Evolutionary conservation across 768 basidiomycete genomes (phyloP).

Genomic region (Tricholoma matsutake): DNA sequence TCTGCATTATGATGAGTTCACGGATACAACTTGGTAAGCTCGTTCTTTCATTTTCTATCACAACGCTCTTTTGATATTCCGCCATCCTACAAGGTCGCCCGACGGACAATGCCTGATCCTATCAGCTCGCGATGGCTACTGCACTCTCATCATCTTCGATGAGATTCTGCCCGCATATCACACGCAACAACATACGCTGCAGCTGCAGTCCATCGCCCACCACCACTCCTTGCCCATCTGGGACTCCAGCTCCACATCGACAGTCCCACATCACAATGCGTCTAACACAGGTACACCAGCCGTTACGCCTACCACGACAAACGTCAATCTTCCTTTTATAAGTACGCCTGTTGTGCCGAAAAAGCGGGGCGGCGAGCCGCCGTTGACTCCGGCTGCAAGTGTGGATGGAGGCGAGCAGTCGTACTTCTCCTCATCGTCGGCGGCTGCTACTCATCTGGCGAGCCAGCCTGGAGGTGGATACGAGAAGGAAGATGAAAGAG

Average conservation of each 20-base stretch:
- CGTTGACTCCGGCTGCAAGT: conserved; percentile 47
- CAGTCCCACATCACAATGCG: conserved; percentile 19
- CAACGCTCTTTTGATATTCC: not conserved
- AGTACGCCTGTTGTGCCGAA: conserved; percentile 22
- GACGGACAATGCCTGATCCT: conserved; percentile 93
- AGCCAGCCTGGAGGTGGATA: conserved; percentile 9
- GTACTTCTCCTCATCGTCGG: conserved; percentile 20
- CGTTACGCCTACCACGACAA: conserved; percentile 33
- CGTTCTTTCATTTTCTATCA: not conserved
- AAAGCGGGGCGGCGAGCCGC: conserved; percentile 42
- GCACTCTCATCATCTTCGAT: conserved; percentile 92
- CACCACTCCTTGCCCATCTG: conserved; percentile 71
- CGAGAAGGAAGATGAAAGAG: conserved; percentile 22
- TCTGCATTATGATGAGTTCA: conserved; percentile 96
- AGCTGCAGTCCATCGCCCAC: conserved; percentile 88
- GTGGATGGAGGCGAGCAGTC: conserved; percentile 40
- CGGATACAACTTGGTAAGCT: conserved; percentile 90
- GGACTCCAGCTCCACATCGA: conserved; percentile 26
- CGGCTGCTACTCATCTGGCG: conserved; percentile 7
- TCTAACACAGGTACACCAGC: conserved; percentile 34
- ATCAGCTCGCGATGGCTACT: conserved; percentile 94
- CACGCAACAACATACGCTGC: conserved; percentile 88
- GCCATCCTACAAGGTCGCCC: conserved; percentile 65
- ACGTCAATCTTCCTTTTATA: conserved; percentile 27
- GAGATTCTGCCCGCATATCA: conserved; percentile 87